These are phyloP conservation scores for Pichia scutulata DNA, from an alignment of 805 yeast species.

Conservation along the genomic window DNA sequence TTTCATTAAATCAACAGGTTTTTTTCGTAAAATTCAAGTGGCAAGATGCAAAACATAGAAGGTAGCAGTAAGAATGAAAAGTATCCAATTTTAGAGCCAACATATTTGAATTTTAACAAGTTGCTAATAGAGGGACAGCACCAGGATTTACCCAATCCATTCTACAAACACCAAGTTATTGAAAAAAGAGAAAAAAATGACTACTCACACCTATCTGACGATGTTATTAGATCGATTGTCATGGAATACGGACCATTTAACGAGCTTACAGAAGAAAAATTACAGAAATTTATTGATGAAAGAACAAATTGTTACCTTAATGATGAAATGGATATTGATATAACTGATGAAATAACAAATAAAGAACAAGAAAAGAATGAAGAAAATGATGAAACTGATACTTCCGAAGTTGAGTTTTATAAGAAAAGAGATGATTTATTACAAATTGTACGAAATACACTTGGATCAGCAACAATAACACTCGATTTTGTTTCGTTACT, in stretches of 20 bases:
- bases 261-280: conserved; percentile 47
- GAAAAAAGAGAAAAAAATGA: conserved; percentile 6
- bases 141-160: conserved; percentile 9
- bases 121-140: conserved; percentile 11
- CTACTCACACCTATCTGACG: conserved; percentile 14
- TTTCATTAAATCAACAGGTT: neutral
- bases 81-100: neutral
- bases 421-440: conserved; percentile 47
- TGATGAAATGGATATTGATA: conserved; percentile 10
- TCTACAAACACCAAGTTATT: conserved; percentile 5
- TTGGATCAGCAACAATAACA: conserved; percentile 83
- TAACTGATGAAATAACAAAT: conserved; percentile 12
- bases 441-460: conserved; percentile 51
- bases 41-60: neutral
- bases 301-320: neutral
- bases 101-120: conserved; percentile 8
- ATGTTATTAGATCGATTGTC: conserved; percentile 12
- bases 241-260: conserved; percentile 36
- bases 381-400: conserved; percentile 14
- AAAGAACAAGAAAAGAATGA: conserved; percentile 11
- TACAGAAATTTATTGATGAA: conserved; percentile 37
- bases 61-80: neutral
- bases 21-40: too few species aligned
- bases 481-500: conserved; percentile 81
- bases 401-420: conserved; percentile 33